Conservation (phyloP, 1,139 yeast species). For the Kodamaea sp. region DNA sequence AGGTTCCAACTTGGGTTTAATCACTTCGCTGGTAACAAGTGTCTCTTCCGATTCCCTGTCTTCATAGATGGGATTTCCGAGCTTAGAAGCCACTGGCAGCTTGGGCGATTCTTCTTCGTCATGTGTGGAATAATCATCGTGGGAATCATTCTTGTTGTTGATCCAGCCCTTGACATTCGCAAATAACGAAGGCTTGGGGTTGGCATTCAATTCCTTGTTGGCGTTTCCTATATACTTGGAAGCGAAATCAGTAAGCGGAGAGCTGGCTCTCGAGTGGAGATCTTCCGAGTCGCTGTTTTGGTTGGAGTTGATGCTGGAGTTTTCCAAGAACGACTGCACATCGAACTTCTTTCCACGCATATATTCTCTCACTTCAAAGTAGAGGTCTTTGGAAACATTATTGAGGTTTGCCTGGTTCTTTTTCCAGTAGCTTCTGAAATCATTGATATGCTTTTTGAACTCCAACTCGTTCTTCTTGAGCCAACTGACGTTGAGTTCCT, state of each 20-base stretch:
- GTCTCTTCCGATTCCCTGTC: conserved; percentile 1
- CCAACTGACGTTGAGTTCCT: conserved; percentile 96
- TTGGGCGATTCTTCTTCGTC: conserved; percentile 15
- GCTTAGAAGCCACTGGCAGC: conserved; percentile 8
- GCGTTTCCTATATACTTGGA: conserved; percentile 60
- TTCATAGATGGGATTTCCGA: not conserved
- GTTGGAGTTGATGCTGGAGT: conserved; percentile 15
- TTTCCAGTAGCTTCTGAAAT: conserved; percentile 82
- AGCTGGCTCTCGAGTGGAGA: conserved; percentile 28
- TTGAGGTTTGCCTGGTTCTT: conserved; percentile 70
- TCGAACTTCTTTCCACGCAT: conserved; percentile 56
- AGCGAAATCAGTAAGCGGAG: conserved; percentile 65
- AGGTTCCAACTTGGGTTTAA: conserved; percentile 7
- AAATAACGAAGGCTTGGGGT: conserved; percentile 44
- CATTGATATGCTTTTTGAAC: conserved; percentile 83
- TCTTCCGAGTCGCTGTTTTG: conserved; percentile 34
- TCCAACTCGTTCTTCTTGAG: conserved; percentile 94
- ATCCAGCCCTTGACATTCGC: conserved; percentile 74
- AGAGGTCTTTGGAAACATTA: conserved; percentile 76
- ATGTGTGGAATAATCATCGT: conserved; percentile 15
- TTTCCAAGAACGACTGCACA: conserved; percentile 32
- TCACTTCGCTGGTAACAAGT: conserved; percentile 3
- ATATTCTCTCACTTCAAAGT: conserved; percentile 79
- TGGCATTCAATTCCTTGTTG: conserved; percentile 42
- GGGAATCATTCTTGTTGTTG: conserved; percentile 26